These are phyloP conservation scores for Cercophora samala DNA, from an alignment of 495 filamentous ascomycete species.

Conservation along the genomic window DNA sequence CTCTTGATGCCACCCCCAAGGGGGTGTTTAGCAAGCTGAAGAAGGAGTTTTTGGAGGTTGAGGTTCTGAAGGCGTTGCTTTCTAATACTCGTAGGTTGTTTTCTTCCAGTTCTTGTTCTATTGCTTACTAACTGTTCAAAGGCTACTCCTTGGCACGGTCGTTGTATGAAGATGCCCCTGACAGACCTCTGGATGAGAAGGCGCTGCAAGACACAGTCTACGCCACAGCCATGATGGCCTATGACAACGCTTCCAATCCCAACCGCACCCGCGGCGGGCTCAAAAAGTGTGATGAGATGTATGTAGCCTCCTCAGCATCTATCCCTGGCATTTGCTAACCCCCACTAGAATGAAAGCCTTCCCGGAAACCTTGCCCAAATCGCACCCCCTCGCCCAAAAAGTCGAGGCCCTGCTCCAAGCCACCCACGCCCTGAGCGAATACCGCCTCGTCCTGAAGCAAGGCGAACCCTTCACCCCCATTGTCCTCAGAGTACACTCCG, in stretches of 20 bases:
- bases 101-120: background rate
- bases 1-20: slow-evolving; percentile 34
- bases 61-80: slow-evolving; percentile 71
- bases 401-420: slow-evolving; percentile 71
- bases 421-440: slow-evolving; percentile 83
- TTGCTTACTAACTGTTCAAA: slow-evolving; percentile 33
- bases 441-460: slow-evolving; percentile 84
- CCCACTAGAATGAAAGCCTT: slow-evolving; percentile 63
- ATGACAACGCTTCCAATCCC: slow-evolving; percentile 88
- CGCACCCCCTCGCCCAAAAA: slow-evolving; percentile 49
- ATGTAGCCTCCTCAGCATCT: slow-evolving; percentile 32
- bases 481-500: slow-evolving; percentile 77
- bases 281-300: slow-evolving; percentile 82
- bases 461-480: slow-evolving; percentile 91
- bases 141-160: slow-evolving; percentile 65
- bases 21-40: slow-evolving; percentile 72
- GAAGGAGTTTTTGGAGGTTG: slow-evolving; percentile 61
- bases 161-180: slow-evolving; percentile 61
- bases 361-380: slow-evolving; percentile 57
- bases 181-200: slow-evolving; percentile 48
- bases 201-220: slow-evolving; percentile 64
- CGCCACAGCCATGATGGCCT: slow-evolving; percentile 65
- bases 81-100: slow-evolving; percentile 59
- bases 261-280: slow-evolving; percentile 78
- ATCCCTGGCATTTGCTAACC: slow-evolving; percentile 12